Evolutionary conservation across 176 grass and related monocot genomes (phyloP).

Genomic region (Aegilops umbellulata): DNA sequence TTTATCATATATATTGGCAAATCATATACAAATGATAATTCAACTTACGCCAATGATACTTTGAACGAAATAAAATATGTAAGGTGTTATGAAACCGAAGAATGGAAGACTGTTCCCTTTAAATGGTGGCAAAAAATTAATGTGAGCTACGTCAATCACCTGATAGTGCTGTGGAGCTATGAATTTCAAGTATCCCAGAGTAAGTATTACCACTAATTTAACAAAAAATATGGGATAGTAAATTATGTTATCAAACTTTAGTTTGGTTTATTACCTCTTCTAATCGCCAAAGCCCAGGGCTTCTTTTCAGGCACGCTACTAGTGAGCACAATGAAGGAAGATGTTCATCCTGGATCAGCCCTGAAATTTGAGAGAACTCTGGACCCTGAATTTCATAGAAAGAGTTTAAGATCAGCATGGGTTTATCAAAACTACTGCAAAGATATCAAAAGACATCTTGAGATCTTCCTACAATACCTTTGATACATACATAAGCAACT

Average conservation of each 20-base stretch:
- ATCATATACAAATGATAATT: not conserved
- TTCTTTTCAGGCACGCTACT: constrained; percentile 57
- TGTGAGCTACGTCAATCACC: not conserved
- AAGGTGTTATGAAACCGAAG: not conserved
- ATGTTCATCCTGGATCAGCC: constrained; percentile 53
- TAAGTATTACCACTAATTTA: constrained; percentile 11
- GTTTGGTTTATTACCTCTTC: constrained; percentile 55
- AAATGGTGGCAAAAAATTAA: not conserved
- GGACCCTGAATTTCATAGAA: constrained; percentile 59
- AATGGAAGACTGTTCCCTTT: not conserved
- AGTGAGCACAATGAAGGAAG: constrained; percentile 64
- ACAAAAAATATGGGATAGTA: constrained; percentile 15
- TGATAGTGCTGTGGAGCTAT: not conserved
- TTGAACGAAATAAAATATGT: not conserved
- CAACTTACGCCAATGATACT: not conserved
- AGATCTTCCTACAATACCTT: constrained; percentile 50
- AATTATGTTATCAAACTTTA: not conserved
- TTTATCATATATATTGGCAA: not conserved
- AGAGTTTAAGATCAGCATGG: constrained; percentile 27
- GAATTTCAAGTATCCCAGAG: not conserved
- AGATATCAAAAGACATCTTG: not conserved
- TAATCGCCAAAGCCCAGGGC: constrained; percentile 77
- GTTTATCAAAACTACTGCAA: constrained; percentile 10
- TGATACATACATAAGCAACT: constrained; percentile 61
- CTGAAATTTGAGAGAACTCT: constrained; percentile 68